Evolutionary conservation across 1,284 basidiomycete genomes (phyloP), one percentile per base, ranked within the genome.

Genomic region (Ustilago crameri): DNA sequence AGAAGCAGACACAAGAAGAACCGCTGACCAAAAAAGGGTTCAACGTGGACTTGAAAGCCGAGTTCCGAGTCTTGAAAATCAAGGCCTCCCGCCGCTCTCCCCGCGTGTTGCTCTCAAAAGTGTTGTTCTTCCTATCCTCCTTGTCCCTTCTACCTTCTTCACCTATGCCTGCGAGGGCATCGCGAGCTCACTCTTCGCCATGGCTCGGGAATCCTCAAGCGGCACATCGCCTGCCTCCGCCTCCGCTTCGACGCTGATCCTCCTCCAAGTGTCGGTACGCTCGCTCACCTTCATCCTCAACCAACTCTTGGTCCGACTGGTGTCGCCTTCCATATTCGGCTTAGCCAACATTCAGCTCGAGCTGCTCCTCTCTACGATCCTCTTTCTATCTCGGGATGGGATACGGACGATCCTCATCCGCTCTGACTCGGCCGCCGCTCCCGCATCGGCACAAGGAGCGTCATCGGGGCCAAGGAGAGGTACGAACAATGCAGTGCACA

Each of bases 351-450:
- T 94, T 56, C 92, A 93, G 77, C 91, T 94, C 82, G 93, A 94
- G 78, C 87, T 91, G 32, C 84, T 98, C 26, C 88, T 93, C 35
- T 92, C 91, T 66, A 93, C 93, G 14, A 91, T 96, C 75, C 87
- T 98, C 37, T 96, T 98, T 82, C 87, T 98, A 8, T 91, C 91
- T 27, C 87, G 95, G 10, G 96, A 98, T 83, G 95, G 94, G 4
- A 88, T 98, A 1, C 65, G 76, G 0, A 71, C 68, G 5, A 64
- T 69, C 12, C 60, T 76, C 22, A 60, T 75, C 24, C 76, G 76
- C 37, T 64, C 42, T 18, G 54, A 57, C 30, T 9, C 24, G 2
- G 4, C 34, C 32, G 24, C 27, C 15, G 14, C n/a, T 12, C 23
- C 24, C 5, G 26, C 27, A 1, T 4, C 27, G 5, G 26, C 3